phyloP scores from a whole-genome alignment of 768 basidiomycete species.

The Pleurotus ostreatus region DNA sequence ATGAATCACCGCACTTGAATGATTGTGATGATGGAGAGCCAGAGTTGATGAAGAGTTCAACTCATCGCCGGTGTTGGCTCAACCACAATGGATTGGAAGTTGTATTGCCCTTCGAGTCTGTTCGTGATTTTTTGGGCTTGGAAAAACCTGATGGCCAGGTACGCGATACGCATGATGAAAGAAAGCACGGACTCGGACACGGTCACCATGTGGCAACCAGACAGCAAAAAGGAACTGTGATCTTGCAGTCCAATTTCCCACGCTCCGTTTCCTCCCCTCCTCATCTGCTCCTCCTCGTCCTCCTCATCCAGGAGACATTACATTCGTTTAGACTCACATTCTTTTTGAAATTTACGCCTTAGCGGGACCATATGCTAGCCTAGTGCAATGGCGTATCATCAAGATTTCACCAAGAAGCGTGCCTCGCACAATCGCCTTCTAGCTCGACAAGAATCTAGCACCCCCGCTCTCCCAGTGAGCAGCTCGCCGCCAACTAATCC shows the following conservation, averaged over 20 bases:
- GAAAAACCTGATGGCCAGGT: too few relatives aligned
- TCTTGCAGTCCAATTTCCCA: background rate
- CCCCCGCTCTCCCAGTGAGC: background rate
- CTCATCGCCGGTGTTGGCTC: too few relatives aligned
- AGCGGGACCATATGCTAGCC: background rate
- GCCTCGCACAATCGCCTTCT: slow-evolving; percentile 1
- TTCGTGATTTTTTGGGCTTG: too few relatives aligned
- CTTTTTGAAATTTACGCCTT: background rate
- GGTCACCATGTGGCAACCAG: slow-evolving; percentile 4
- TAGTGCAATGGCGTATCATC: slow-evolving; percentile 6
- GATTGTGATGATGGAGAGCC: too few relatives aligned
- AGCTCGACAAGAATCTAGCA: slow-evolving; percentile 3
- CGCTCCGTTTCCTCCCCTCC: slow-evolving; percentile 1
- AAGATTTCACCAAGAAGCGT: slow-evolving; percentile 1
- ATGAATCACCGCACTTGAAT: too few relatives aligned
- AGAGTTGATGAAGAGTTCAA: too few relatives aligned
- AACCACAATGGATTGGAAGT: too few relatives aligned
- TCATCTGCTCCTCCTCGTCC: background rate
- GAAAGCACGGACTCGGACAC: slow-evolving; percentile 2
- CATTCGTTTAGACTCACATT: background rate
- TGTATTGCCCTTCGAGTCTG: too few relatives aligned
- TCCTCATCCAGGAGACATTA: slow-evolving; percentile 1
- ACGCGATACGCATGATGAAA: background rate
- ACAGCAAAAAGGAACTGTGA: background rate
- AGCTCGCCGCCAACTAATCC: background rate